Base-by-base conservation (phyloP, 805 yeast genomes). In the Starmerella lactis-condensi region DNA sequence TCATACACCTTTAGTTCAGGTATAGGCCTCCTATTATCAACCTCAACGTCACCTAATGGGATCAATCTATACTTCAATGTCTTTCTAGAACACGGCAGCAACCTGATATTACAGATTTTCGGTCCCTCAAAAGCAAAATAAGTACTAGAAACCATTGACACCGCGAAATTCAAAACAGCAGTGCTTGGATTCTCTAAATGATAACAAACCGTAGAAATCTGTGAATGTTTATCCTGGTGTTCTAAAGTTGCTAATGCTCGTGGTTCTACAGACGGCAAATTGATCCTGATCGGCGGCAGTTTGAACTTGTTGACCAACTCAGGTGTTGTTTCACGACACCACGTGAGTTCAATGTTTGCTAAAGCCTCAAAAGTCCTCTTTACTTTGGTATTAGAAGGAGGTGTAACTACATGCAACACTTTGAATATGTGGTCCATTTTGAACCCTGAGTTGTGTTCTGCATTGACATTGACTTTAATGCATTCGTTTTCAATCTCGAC, bases 161-260 rank as follows among this genome's bases (percentile, higher is more conserved):
- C 57, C 9, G 72, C 53, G 41, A 75, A 79, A 8, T 69, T 68
- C 40, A 79, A 69, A 2, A 73, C 63, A 26, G 74, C 58, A 2
- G 75, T 61, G 0, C 91, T 74, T 10, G 91, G 82, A 45, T 78
- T 78, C 46, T 78, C 92, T 29, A 78, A 45, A 31, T 61, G 58
- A 46, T 67, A 77, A 10, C 36, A 36, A 5, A 45, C 39, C 18
- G 28, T 27, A 46, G 56, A 26, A 69, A 47, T 26, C 46, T 50
- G 11, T 58, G 41, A 2, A 36, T 38, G 19, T 40, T 44, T 20
- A 39, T 39, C 34, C 13, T 9, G 39, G 37, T 20, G 42, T 42
- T 27, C 45, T 36, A 2, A 13, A 17, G 10, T 24, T 15, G 33
- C 32, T n/a, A 35, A 30, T 7, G 40, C 47, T 3, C 50, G 43